phyloP scores from a whole-genome alignment of 441 rosid species.

The Gossypium davidsonii region DNA sequence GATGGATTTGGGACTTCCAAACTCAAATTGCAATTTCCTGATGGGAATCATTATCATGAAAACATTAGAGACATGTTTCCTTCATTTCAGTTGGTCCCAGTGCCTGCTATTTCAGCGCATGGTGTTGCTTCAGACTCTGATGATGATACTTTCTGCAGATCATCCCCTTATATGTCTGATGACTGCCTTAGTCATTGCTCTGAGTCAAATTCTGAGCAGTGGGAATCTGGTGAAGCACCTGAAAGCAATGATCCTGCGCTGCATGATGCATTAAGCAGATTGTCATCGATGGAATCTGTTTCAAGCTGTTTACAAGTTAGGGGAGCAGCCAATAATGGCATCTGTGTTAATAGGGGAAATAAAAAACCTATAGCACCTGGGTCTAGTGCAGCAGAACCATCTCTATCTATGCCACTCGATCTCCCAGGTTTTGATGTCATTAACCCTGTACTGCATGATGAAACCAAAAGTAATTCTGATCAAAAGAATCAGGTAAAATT shows the following conservation, averaged over 20 bases:
- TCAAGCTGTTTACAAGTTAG: slow-evolving; percentile 31
- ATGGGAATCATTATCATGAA: slow-evolving; percentile 34
- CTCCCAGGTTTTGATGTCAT: slow-evolving; percentile 52
- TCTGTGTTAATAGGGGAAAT: slow-evolving; percentile 15
- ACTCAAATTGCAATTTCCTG: slow-evolving; percentile 63
- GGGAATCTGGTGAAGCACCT: slow-evolving; percentile 65
- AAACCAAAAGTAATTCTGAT: slow-evolving; percentile 16
- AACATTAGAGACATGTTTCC: slow-evolving; percentile 45
- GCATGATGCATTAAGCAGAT: slow-evolving; percentile 39
- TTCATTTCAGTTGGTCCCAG: slow-evolving; percentile 86
- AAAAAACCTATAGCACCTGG: slow-evolving; percentile 20
- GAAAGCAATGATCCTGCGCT: slow-evolving; percentile 40
- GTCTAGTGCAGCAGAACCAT: slow-evolving; percentile 37
- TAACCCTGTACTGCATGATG: slow-evolving; percentile 26
- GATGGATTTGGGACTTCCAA: slow-evolving; percentile 57
- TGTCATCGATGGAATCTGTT: slow-evolving; percentile 31
- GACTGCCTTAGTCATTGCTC: slow-evolving; percentile 54
- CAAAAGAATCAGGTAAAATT: slow-evolving; percentile 22
- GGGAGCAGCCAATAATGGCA: slow-evolving; percentile 15
- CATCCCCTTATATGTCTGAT: slow-evolving; percentile 69
- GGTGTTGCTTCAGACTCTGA: slow-evolving; percentile 53
- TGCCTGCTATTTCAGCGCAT: slow-evolving; percentile 31
- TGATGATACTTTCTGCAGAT: slow-evolving; percentile 81
- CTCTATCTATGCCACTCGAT: slow-evolving; percentile 33
- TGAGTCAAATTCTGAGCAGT: slow-evolving; percentile 70